Base-by-base conservation (phyloP, 306 rosid genomes). In the Quercus dentata region DNA sequence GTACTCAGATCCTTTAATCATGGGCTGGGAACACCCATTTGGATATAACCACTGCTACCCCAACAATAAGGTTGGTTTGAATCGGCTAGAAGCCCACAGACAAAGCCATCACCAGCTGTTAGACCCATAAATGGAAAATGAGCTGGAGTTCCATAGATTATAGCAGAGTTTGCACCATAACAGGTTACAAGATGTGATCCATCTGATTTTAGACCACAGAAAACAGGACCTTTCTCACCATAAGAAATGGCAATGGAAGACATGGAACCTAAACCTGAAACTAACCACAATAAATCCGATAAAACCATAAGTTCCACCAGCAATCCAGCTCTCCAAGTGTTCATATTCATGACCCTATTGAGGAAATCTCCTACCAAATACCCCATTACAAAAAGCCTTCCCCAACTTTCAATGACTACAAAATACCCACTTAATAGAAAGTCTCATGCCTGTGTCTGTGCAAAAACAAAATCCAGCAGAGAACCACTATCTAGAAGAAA, bases 51-150 rank as follows among this genome's bases (percentile, higher is more conserved):
- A 72, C 90, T 90, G 73, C 91, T 92, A 17, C 99, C 99, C 99
- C 99, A 94, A 79, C 99, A 94, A 80, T 92, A 94, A 5, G 99
- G 99, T 78, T 91, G 97, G 35, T 68, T 86, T 3, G 99, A 87
- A 79, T 86, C 85, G 91, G 90, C 68, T 3, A 94, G 87, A 80
- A 94, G 95, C 57, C 99, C 99, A 81, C 99, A 94, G 5, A 91
- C 95, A 86, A 91, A 94, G 61, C 97, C 97, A 71, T 91, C 91
- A 23, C 99, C 99, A 61, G 89, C 97, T 0, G 94, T 90, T 74
- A 94, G 85, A 79, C 97, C 97, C n/a, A 86, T 56, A 76, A 94
- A 90, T 21, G 89, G 90, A 11, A 87, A 88, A 51, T 82, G 90
- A 44, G 78, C 56, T 18, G 97, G 99, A 56, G 95, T 87, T 83